Evolutionary conservation across 306 rosid species (phyloP), one percentile per base, ranked within the genome.

Genomic region (Leucaena leucocephala): DNA sequence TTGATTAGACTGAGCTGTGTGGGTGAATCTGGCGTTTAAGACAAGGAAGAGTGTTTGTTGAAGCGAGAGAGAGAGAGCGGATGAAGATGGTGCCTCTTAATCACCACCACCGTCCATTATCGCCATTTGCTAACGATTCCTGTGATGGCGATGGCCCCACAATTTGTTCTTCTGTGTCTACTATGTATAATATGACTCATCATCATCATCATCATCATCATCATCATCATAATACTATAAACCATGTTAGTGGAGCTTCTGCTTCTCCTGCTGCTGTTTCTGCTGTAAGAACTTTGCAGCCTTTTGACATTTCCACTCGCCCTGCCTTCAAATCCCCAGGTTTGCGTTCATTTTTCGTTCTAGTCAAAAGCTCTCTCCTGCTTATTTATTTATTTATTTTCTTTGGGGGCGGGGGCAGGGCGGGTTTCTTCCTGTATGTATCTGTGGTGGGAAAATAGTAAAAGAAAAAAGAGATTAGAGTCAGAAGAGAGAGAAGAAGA

Each of bases 81-180:
- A 72, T 27, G 85, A 84, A 21, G 75, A 84, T 82, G 92, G 72
- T 74, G 87, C 80, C 78, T 75, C 75, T 83, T 73, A 83, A 81
- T 73, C 81, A 89, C 86, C 93, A 78, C 62, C 81, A 88, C 87
- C 91, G 84, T 88, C 86, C 85, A 79, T 78, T 77, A 7, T 82
- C 84, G 12, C 76, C 86, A 14, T 72, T 61, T 75, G 58, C 46
- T 63, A 45, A 77, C 81, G 66, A 76, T 82, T 39, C 75, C 57
- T 55, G 12, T 68, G 87, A 66, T 81, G 89, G 79, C 11, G 77
- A 80, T 87, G 96, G 93, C 59, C 93, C 97, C 91, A 92, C 88
- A 5, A 21, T 66, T 57, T 76, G 57, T 68, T 78, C 62, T 68
- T 78, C 62, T 76, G 64, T 21, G 19, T 44, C 55, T 69, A 17